Evolutionary conservation across 2,329 filamentous ascomycete species (phyloP), one percentile per base, ranked within the genome.

Genomic region (Ciborinia camelliae): DNA sequence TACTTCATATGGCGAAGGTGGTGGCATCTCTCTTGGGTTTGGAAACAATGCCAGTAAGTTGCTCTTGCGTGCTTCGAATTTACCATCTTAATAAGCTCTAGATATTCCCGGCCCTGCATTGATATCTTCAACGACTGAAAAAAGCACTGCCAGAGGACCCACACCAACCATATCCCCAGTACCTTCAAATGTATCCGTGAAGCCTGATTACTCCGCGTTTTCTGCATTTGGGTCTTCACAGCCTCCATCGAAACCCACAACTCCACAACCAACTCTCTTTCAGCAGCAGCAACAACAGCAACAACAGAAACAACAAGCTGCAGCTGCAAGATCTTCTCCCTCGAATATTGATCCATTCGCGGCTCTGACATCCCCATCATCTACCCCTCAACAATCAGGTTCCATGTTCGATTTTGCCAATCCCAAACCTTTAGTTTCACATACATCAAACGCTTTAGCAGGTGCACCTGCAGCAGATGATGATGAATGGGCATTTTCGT

Each of bases 401-500:
- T 79, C 78, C 41, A 80, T 79, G 59, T 79, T 75, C 60, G 70
- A 77, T 63, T 77, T 76, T 68, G 75, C 74, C 68, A 75, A 70
- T 28, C 76, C 76, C 60, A 73, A 73, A 50, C 71, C 77, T 54
- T 71, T 76, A 8, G 66, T 78, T 52, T 71, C 77, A 43, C 54
- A 71, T 26, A 65, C 74, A 50, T 67, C 75, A 6, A 66, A 68
- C 64, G 69, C 71, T 60, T 71, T 79, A 9, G 80, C 80, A 58
- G 84, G 72, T 53, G 73, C 79, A 58, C 84, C 72, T 53, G 73
- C 79, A 9, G 80, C 80, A 59, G 86, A 90, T 53, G 94, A 97
- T 59, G 94, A 98, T 69, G 94, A 98, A 73, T 98, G 94, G 93
- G 90, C 87, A 30, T 98, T 98, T 76, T 87, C 91, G 3, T 98